phyloP scores from a whole-genome alignment of 2,329 filamentous ascomycete genomes.

The Colletotrichum gigasporum region DNA sequence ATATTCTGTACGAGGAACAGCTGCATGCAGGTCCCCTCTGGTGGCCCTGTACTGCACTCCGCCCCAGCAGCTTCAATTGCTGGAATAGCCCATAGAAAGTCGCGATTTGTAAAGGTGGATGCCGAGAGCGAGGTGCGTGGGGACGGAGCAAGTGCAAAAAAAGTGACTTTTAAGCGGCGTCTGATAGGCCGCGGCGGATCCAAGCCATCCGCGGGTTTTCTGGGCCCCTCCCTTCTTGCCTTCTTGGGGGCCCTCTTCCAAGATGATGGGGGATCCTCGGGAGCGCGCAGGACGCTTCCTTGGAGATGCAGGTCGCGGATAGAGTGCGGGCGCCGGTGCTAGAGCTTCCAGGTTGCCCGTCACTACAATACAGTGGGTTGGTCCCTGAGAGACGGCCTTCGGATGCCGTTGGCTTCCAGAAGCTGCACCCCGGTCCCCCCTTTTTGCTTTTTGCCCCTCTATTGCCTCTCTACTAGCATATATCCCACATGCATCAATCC shows the following conservation, averaged over 20 bases:
- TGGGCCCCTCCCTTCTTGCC: neutral
- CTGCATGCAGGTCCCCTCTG: neutral
- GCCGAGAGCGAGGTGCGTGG: constrained; percentile 19
- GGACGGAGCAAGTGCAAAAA: neutral
- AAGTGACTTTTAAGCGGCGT: constrained; percentile 28
- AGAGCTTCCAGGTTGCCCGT: no score
- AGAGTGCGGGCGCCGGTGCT: neutral
- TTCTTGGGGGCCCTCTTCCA: neutral
- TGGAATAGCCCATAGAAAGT: no score
- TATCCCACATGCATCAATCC: constrained; percentile 2
- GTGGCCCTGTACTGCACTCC: no score
- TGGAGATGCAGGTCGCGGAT: constrained; percentile 7
- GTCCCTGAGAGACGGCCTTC: neutral
- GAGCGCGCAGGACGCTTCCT: neutral
- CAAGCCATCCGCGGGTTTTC: constrained; percentile 16
- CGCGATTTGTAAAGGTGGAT: constrained; percentile 4
- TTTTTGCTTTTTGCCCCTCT: no score
- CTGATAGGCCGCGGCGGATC: constrained; percentile 28
- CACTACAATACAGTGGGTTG: no score
- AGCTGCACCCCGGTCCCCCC: constrained; percentile 6
- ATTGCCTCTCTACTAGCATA: no score
- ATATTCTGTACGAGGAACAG: neutral
- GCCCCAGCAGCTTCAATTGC: no score
- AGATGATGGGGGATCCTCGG: neutral
- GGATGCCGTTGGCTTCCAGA: constrained; percentile 11